Percentiles rank a stretch among this genome's conserved stretches.
These are phyloP conservation scores for Aquanectria penicillioides DNA, from an alignment of 2,329 filamentous ascomycete species.

Conservation along the genomic window DNA sequence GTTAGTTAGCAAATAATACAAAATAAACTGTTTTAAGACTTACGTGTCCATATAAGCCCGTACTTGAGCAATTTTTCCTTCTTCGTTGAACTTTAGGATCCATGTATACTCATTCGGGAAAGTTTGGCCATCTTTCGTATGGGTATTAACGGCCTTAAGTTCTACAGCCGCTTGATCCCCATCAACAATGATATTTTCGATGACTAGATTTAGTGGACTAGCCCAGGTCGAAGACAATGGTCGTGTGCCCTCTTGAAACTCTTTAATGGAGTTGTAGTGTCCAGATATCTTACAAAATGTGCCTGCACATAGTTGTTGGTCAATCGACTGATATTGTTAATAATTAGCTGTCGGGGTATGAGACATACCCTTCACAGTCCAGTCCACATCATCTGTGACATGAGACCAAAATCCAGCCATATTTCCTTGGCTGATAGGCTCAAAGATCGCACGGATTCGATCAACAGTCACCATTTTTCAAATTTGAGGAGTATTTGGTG, in stretches of 20 bases:
- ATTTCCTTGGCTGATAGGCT: not conserved
- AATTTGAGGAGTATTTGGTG: too few species aligned
- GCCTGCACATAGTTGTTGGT: not conserved
- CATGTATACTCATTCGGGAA: constrained; percentile 6
- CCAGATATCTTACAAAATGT: constrained; percentile 8
- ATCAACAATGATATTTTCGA: constrained; percentile 5
- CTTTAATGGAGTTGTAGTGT: not conserved
- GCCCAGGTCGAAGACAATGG: not conserved
- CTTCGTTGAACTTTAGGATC: not conserved
- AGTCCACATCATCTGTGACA: not conserved
- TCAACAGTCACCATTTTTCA: not conserved
- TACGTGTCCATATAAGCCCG: constrained; percentile 12
- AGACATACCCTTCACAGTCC: constrained; percentile 2
- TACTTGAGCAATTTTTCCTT: not conserved
- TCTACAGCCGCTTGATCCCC: constrained; percentile 6
- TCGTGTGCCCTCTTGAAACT: not conserved
- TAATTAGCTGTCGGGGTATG: too few species aligned
- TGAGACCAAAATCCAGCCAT: constrained; percentile 3
- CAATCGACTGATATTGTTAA: too few species aligned
- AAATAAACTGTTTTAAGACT: not conserved
- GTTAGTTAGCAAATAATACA: not conserved
- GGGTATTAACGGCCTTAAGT: not conserved
- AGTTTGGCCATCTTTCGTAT: not conserved
- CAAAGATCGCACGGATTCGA: not conserved
- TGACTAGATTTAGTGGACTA: not conserved